Evolutionary conservation across 2,329 filamentous ascomycete genomes (phyloP).

Genomic region (Moelleriella libera): DNA sequence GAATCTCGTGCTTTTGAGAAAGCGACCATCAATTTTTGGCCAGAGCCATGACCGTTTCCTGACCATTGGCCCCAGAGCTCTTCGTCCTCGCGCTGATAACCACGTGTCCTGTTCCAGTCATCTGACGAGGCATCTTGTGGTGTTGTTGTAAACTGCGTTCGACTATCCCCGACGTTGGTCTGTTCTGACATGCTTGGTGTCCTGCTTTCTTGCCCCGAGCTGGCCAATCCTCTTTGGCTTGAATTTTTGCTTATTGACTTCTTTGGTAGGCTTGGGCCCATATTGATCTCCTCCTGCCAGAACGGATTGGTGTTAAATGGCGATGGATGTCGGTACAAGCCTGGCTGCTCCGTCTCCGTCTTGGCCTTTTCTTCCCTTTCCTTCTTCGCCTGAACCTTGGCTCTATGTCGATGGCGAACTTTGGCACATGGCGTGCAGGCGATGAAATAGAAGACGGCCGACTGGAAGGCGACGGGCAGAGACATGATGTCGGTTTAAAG

Average conservation of each 20-base stretch:
- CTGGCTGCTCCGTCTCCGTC: conserved; percentile 55
- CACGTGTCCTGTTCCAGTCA: conserved; percentile 57
- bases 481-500: conserved; percentile 19
- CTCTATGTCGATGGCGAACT: conserved; percentile 53
- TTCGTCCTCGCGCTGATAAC: conserved; percentile 81
- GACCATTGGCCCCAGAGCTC: conserved; percentile 56
- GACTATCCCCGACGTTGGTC: conserved; percentile 22
- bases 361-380: conserved; percentile 52
- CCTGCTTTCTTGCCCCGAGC: conserved; percentile 41
- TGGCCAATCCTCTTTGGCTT: conserved; percentile 46
- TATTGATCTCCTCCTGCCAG: conserved; percentile 75
- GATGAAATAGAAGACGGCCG: conserved; percentile 63
- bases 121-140: conserved; percentile 25
- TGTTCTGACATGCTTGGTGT: conserved; percentile 21
- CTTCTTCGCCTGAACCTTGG: conserved; percentile 54
- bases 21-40: conserved; percentile 42
- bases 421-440: conserved; percentile 69
- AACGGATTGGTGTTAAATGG: conserved; percentile 79
- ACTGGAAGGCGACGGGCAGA: conserved; percentile 51
- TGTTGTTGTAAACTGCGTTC: conserved; percentile 16
- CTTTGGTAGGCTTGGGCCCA: conserved; percentile 63
- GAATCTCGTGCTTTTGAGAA: conserved; percentile 44
- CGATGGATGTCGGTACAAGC: conserved; percentile 62
- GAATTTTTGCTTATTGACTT: conserved; percentile 42
- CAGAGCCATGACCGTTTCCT: conserved; percentile 22